These are phyloP conservation scores for Syzygium aqueum DNA, from an alignment of 345 rosid genomes.

Conservation along the genomic window DNA sequence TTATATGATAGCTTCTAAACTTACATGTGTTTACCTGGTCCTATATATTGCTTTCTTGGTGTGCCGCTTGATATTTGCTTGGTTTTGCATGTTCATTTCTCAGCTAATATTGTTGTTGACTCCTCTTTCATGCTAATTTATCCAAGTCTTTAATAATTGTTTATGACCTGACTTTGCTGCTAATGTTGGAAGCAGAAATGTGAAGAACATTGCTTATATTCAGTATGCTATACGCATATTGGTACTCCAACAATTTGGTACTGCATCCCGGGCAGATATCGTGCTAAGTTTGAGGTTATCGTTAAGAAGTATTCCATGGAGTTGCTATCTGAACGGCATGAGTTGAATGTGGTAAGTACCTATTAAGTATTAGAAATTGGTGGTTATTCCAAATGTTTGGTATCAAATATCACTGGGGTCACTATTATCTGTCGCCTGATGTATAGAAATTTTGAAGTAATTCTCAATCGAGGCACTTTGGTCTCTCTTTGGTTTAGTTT, in stretches of 20 bases:
- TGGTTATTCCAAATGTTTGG: background rate
- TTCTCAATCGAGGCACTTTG: background rate
- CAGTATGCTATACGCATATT: slow-evolving; percentile 50
- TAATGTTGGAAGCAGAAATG: slow-evolving; percentile 34
- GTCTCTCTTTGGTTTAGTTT: background rate
- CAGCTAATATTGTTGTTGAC: background rate
- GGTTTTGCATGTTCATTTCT: background rate
- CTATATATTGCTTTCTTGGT: background rate
- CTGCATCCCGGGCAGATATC: slow-evolving; percentile 37
- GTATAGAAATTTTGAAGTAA: background rate
- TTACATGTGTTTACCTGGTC: background rate
- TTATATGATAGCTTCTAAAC: background rate
- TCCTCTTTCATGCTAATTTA: background rate
- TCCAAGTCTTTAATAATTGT: background rate
- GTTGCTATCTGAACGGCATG: slow-evolving; percentile 13
- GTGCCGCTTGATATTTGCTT: background rate
- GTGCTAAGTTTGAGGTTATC: slow-evolving; percentile 24
- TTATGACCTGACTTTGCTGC: background rate
- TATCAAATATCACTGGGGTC: background rate
- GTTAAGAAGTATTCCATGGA: slow-evolving; percentile 24
- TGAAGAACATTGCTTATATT: slow-evolving; percentile 57
- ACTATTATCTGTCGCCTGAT: background rate
- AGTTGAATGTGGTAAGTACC: slow-evolving; percentile 28
- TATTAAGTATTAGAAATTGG: background rate
- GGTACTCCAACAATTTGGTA: slow-evolving; percentile 72